Evolutionary conservation across 1,284 basidiomycete species (phyloP).

Genomic region (Leccinum angustisporum): DNA sequence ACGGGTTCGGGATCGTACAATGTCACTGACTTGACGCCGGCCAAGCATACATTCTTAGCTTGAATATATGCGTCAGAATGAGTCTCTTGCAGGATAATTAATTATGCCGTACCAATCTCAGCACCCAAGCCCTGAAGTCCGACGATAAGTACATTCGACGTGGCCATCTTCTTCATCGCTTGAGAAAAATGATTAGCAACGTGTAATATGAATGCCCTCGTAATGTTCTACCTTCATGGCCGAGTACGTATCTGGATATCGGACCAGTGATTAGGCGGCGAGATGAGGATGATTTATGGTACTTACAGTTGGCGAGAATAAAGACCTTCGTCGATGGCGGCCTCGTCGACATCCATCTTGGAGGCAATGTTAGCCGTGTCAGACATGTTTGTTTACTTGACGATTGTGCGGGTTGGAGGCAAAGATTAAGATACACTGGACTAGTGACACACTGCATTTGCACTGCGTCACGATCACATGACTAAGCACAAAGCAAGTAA

Average conservation of each 20-base stretch:
- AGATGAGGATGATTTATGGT: slow-evolving; percentile 18
- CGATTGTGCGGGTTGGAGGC: slow-evolving; percentile 3
- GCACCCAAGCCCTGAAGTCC: slow-evolving; percentile 93
- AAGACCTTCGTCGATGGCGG: slow-evolving; percentile 85
- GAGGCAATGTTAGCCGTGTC: slow-evolving; percentile 46
- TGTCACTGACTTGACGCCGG: slow-evolving; percentile 97
- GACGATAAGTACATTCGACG: slow-evolving; percentile 93
- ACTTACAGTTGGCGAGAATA: slow-evolving; percentile 96
- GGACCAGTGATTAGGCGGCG: slow-evolving; percentile 12
- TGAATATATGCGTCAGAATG: slow-evolving; percentile 17
- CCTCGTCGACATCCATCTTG: slow-evolving; percentile 83
- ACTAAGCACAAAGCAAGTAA: slow-evolving; percentile 25
- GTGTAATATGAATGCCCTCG: neutral
- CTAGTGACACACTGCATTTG: neutral
- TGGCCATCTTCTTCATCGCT: slow-evolving; percentile 99
- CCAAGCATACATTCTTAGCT: slow-evolving; percentile 97
- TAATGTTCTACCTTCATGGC: slow-evolving; percentile 78
- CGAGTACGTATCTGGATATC: slow-evolving; percentile 83
- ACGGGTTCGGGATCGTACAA: slow-evolving; percentile 93
- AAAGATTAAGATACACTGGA: slow-evolving; percentile 4
- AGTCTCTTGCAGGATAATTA: slow-evolving; percentile 6
- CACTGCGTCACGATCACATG: slow-evolving; percentile 15
- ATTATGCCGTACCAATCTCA: slow-evolving; percentile 77
- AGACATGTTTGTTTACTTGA: slow-evolving; percentile 44
- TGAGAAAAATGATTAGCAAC: slow-evolving; percentile 9